Conservation (phyloP, 176 grass and related monocot species). For the Poa pratensis region DNA sequence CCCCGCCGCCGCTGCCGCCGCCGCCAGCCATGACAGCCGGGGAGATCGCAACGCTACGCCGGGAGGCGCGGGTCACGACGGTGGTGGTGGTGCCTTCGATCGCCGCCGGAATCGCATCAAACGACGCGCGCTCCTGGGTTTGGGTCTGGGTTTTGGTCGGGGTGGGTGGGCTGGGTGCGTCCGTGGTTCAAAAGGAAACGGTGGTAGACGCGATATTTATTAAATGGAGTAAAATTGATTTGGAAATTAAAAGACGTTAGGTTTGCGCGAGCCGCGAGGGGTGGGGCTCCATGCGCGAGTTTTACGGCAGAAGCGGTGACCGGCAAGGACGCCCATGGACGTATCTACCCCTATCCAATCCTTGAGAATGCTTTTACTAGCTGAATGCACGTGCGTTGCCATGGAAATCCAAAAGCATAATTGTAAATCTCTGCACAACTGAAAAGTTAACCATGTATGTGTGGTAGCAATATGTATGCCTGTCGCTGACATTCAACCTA, state of each 20-base stretch:
- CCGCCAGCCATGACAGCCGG: slow-evolving; percentile 40
- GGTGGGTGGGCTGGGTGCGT: slow-evolving; percentile 30
- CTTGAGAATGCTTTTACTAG: background rate
- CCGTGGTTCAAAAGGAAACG: slow-evolving; percentile 37
- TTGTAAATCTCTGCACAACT: too few relatives aligned
- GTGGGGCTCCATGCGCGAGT: slow-evolving; percentile 43
- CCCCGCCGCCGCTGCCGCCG: slow-evolving; percentile 19
- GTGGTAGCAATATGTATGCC: too few relatives aligned
- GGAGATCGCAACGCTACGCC: slow-evolving; percentile 53
- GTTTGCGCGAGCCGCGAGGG: slow-evolving; percentile 9
- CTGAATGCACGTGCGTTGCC: too few relatives aligned
- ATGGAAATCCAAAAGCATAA: too few relatives aligned
- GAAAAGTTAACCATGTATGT: too few relatives aligned
- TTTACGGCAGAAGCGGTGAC: slow-evolving; percentile 27
- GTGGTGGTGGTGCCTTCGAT: slow-evolving; percentile 37
- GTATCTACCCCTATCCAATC: background rate
- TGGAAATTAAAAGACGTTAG: slow-evolving; percentile 26
- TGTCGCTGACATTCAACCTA: too few relatives aligned
- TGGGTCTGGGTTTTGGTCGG: slow-evolving; percentile 51
- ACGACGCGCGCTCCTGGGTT: slow-evolving; percentile 56
- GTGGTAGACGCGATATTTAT: slow-evolving; percentile 1
- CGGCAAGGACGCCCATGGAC: background rate
- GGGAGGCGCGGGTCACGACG: too few relatives aligned
- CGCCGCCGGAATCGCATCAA: slow-evolving; percentile 73
- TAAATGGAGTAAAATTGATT: background rate